Evolutionary conservation across 2,329 filamentous ascomycete genomes (phyloP).

Genomic region (Sordariomycetes sp.): DNA sequence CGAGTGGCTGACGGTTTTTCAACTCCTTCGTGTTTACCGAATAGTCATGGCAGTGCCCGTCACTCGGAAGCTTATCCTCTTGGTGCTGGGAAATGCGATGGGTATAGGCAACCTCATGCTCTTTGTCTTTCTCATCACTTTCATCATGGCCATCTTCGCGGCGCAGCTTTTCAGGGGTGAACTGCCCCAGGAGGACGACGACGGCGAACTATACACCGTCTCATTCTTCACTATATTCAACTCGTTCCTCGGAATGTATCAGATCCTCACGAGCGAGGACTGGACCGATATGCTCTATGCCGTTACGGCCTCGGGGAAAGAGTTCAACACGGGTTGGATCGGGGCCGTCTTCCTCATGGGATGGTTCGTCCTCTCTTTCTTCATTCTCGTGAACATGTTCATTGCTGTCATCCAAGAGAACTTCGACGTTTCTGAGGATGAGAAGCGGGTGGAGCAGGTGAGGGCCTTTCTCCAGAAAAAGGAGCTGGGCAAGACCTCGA

Average conservation of each 20-base stretch:
- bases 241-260: conserved; percentile 95
- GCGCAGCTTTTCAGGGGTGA: conserved; percentile 87
- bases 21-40: conserved; percentile 85
- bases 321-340: conserved; percentile 74
- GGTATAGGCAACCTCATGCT: conserved; percentile 92
- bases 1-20: conserved; percentile 83
- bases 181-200: conserved; percentile 52
- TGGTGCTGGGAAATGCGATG: conserved; percentile 81
- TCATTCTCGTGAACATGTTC: conserved; percentile 98
- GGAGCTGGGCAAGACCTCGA: conserved; percentile 61
- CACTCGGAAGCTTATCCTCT: conserved; percentile 73
- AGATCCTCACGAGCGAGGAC: conserved; percentile 89
- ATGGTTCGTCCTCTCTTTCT: conserved; percentile 93
- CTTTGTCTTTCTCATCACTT: conserved; percentile 93
- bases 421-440: conserved; percentile 96
- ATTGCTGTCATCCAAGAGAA: conserved; percentile 99
- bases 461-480: conserved; percentile 89
- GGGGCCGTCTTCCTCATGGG: conserved; percentile 82
- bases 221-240: conserved; percentile 91
- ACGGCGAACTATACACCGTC: conserved; percentile 54
- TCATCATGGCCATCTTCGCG: conserved; percentile 86
- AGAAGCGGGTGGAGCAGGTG: conserved; percentile 93
- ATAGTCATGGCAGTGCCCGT: conserved; percentile 83
- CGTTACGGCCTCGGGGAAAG: conserved; percentile 58
- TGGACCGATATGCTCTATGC: conserved; percentile 87